Evolutionary conservation across 2,329 filamentous ascomycete genomes (phyloP), one percentile per base, ranked within the genome.

Genomic region (Boeremia lycopersici): DNA sequence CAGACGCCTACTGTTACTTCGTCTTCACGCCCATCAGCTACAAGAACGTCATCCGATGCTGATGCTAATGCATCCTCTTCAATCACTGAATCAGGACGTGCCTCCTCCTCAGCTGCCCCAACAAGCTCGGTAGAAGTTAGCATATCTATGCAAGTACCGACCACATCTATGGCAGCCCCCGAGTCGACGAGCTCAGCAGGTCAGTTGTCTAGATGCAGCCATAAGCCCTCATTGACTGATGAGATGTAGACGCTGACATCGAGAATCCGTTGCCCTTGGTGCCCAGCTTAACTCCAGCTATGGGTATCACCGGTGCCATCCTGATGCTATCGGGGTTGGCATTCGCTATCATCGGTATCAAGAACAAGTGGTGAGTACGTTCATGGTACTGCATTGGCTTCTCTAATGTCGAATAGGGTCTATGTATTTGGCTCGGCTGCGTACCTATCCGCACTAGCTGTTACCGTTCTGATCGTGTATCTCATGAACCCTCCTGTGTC

Each of bases 401-500:
- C 6, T 50, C 64, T 74, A 36, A 74, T 54, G 29, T 25, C 10
- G 6, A 26, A 19, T 35, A 76, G 73, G 72, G 60, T 76, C n/a
- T 71, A 75, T 39, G 63, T 76, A 25, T 96, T 89, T 73, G 83
- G 96, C 53, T 95, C 92, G 12, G 85, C 88, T 0, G 89, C 86
- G 5, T 93, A 89, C 64, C 79, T 95, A 25, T 82, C 85, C 19
- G 84, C 87, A 39, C 77, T 97, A 31, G 86, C 89, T 13, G 87
- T 95, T 11, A 86, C 89, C 0, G 89, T 96, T 2, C 79, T 98
- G 19, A 91, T 97, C 49, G 75, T 96, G 39, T 97, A 97, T 71
- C 88, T 97, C 34, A 95, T 96, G 89, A 88, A 82, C 49, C 84
- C 87, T 0, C 91, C 92, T 0, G 84, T 96, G 34, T 85, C 82